phyloP scores from a whole-genome alignment of 1,284 basidiomycete genomes.

The Moniliophthora roreri region DNA sequence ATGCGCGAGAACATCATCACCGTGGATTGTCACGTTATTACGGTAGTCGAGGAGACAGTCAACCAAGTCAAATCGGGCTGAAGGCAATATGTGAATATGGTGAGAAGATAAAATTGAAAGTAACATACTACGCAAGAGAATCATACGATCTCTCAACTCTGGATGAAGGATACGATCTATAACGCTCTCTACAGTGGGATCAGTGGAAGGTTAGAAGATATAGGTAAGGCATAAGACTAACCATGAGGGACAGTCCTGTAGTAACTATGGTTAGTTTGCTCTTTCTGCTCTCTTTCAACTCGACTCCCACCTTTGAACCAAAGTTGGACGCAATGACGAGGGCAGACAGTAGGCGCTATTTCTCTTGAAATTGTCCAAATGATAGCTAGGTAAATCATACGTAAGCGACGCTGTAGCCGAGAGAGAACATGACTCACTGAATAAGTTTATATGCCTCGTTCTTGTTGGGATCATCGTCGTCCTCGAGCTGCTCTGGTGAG shows the following conservation, averaged over 20 bases:
- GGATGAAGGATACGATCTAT: conserved; percentile 88
- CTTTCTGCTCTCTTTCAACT: too few relatives aligned
- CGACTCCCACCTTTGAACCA: conserved; percentile 77
- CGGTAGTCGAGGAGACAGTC: conserved; percentile 76
- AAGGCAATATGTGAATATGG: conserved; percentile 25
- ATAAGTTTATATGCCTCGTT: conserved; percentile 82
- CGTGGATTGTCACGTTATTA: conserved; percentile 70
- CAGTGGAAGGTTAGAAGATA: conserved; percentile 10
- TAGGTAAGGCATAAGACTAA: conserved; percentile 25
- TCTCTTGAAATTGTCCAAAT: conserved; percentile 82
- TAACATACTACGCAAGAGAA: conserved; percentile 71
- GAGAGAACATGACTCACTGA: conserved; percentile 49
- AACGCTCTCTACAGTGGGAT: conserved; percentile 62
- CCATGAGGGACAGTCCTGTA: conserved; percentile 82
- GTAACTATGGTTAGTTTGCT: too few relatives aligned
- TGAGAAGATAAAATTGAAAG: not conserved
- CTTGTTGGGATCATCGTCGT: conserved; percentile 65
- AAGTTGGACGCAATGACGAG: conserved; percentile 80
- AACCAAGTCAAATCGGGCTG: conserved; percentile 75
- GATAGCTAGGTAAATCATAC: conserved; percentile 53
- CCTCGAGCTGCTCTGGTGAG: conserved; percentile 34
- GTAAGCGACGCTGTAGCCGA: conserved; percentile 3
- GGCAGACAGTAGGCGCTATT: conserved; percentile 86
- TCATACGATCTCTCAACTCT: conserved; percentile 86
- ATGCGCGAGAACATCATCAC: conserved; percentile 86